Percentiles rank a stretch among this genome's conserved stretches.
Evolutionary conservation across 768 basidiomycete genomes (phyloP).

Genomic region (Termitomyces sp.): DNA sequence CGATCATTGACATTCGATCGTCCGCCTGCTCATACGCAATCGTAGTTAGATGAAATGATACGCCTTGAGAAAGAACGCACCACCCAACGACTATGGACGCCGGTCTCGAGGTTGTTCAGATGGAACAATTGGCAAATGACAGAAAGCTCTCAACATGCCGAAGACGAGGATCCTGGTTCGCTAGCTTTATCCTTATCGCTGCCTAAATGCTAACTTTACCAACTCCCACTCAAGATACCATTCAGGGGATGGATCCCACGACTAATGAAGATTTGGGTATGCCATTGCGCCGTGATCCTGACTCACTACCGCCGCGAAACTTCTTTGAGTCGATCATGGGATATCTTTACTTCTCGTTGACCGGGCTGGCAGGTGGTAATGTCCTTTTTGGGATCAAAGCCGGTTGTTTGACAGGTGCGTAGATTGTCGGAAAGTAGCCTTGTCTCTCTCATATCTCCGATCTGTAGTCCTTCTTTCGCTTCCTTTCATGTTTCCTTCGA

Average conservation of each 20-base stretch:
- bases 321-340: slow-evolving; percentile 49
- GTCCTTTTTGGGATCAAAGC: slow-evolving; percentile 70
- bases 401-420: slow-evolving; percentile 55
- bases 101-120: slow-evolving; percentile 36
- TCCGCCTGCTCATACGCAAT: background rate
- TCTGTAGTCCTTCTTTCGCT: slow-evolving; percentile 50
- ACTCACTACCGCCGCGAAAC: slow-evolving; percentile 69
- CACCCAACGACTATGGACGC: slow-evolving; percentile 53
- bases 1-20: slow-evolving; percentile 2
- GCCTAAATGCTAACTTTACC: background rate
- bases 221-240: slow-evolving; percentile 28
- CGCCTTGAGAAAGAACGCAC: slow-evolving; percentile 47
- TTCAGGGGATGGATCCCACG: slow-evolving; percentile 51
- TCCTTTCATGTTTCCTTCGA: slow-evolving; percentile 53
- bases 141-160: slow-evolving; percentile 40
- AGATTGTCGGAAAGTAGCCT: background rate
- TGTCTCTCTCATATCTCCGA: background rate
- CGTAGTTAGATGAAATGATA: slow-evolving; percentile 59
- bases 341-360: slow-evolving; percentile 35
- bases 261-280: slow-evolving; percentile 49
- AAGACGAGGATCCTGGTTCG: slow-evolving; percentile 72
- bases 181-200: background rate
- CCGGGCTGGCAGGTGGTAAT: slow-evolving; percentile 52
- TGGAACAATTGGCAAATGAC: slow-evolving; percentile 45
- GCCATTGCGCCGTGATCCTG: slow-evolving; percentile 62